Base-by-base conservation (phyloP, 495 filamentous ascomycete genomes). In the Aspergillus steynii region DNA sequence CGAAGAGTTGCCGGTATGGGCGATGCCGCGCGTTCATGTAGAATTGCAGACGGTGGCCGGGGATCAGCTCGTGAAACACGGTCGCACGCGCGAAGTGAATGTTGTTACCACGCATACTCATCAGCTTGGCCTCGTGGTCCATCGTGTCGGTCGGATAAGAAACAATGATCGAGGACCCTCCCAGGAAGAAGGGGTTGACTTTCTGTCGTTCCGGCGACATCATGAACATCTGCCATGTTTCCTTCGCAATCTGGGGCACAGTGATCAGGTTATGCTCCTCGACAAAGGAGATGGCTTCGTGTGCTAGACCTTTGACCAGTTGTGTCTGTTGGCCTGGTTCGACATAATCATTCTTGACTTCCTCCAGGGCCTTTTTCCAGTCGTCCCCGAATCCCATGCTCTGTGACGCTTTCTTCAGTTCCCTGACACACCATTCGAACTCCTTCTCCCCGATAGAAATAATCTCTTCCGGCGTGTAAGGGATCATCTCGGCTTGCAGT, bases 11-110 rank as follows among this genome's bases (percentile, higher is more conserved):
- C 12, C 81, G 77, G 65, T 85, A 80, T 5, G 79, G 73, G 53
- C 62, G 70, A 56, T 75, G 64, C 10, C 80, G 75, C 10, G 70
- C 70, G 25, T 73, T 74, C 49, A 77, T 66, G 61, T 77, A 74
- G 46, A 77, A 60, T 58, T 85, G 82, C 32, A 85, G 67, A 55
- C 80, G 80, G 63, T 85, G 80, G 15, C 81, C 80, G 0, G 82
- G 81, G 32, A 85, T 80, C 72, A 83, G 76, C 69, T 85, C 82
- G 66, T 85, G 81, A 61, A 82, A 82, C 7, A 80, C 80, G 1
- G 79, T 83, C 4, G 80, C 78, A 5, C 80, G 77, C 1, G 78
- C 71, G 64, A 83, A 83, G 67, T 80, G 79, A 15, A 74, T 63
- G 61, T 81, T 83, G 66, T 83, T 85, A 3, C 80, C 80, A 9